Conservation (phyloP, 2,329 filamentous ascomycete species). For the Neopestalotiopsis rosae region DNA sequence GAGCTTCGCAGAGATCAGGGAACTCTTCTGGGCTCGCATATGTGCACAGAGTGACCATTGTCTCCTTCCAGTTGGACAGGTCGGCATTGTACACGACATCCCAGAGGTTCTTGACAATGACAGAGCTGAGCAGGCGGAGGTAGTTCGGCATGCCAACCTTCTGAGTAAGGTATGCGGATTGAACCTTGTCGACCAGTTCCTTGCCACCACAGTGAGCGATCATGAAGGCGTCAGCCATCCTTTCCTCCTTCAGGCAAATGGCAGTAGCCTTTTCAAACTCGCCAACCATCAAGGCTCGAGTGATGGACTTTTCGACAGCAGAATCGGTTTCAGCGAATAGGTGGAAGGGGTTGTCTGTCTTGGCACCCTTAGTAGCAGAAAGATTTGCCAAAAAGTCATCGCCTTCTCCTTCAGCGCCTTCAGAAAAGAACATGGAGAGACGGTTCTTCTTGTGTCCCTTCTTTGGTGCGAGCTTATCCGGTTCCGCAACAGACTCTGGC, state of each 20-base stretch:
- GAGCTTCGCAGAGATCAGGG: slow-evolving; percentile 89
- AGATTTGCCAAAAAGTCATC: slow-evolving; percentile 89
- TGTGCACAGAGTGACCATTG: slow-evolving; percentile 94
- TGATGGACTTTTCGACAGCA: slow-evolving; percentile 83
- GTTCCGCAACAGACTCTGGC: slow-evolving; percentile 44
- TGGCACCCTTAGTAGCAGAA: slow-evolving; percentile 86
- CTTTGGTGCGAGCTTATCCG: slow-evolving; percentile 50
- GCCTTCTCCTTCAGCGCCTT: slow-evolving; percentile 68
- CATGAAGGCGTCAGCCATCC: slow-evolving; percentile 95
- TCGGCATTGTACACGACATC: slow-evolving; percentile 97
- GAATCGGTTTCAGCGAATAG: slow-evolving; percentile 86
- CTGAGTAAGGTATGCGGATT: slow-evolving; percentile 86
- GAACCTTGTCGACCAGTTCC: slow-evolving; percentile 91
- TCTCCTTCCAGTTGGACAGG: slow-evolving; percentile 92
- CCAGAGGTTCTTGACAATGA: slow-evolving; percentile 97
- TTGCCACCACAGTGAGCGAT: slow-evolving; percentile 97
- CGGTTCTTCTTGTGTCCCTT: slow-evolving; percentile 62
- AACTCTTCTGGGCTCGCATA: slow-evolving; percentile 93
- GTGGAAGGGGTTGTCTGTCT: slow-evolving; percentile 93
- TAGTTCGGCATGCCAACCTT: slow-evolving; percentile 88
- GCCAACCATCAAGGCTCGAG: slow-evolving; percentile 85
- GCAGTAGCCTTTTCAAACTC: slow-evolving; percentile 90
- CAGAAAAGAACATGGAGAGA: slow-evolving; percentile 80
- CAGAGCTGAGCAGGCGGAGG: slow-evolving; percentile 84
- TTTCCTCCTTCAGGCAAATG: slow-evolving; percentile 84